phyloP scores from a whole-genome alignment of 2,329 filamentous ascomycete genomes.

The Raffaelea albimanens region DNA sequence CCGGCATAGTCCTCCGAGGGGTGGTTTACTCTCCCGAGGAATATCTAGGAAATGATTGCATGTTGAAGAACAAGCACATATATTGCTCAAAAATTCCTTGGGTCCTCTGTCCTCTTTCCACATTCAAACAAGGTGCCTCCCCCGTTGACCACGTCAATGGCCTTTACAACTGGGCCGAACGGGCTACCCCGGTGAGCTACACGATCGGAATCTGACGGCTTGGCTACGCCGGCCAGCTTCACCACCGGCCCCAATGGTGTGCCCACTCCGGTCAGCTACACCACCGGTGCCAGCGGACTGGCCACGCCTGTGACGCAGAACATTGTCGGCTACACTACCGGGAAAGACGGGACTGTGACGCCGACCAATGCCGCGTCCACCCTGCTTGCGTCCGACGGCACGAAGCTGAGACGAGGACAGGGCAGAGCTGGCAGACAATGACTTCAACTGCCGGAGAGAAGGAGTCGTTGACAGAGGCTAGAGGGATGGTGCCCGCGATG shows the following conservation, averaged over 20 bases:
- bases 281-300: constrained; percentile 4
- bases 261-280: constrained; percentile 6
- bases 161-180: background rate
- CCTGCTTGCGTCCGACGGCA: background rate
- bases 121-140: no score
- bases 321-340: constrained; percentile 4
- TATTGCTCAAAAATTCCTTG: no score
- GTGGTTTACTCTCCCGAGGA: no score
- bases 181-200: constrained; percentile 3
- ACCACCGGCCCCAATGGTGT: constrained; percentile 4
- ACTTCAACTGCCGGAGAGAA: background rate
- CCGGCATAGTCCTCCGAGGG: no score
- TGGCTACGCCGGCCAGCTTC: background rate
- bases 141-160: background rate
- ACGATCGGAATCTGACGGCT: no score
- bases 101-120: no score
- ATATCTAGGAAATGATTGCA: no score
- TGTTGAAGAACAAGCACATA: no score
- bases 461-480: no score
- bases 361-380: constrained; percentile 1
- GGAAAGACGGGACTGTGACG: constrained; percentile 4
- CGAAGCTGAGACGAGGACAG: background rate
- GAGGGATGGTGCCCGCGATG: no score
- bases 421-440: background rate
- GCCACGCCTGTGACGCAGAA: constrained; percentile 1